Percentiles rank a stretch among this genome's conserved stretches.
These are phyloP conservation scores for Aspergillus sp. DNA, from an alignment of 2,329 filamentous ascomycete species.

Conservation along the genomic window DNA sequence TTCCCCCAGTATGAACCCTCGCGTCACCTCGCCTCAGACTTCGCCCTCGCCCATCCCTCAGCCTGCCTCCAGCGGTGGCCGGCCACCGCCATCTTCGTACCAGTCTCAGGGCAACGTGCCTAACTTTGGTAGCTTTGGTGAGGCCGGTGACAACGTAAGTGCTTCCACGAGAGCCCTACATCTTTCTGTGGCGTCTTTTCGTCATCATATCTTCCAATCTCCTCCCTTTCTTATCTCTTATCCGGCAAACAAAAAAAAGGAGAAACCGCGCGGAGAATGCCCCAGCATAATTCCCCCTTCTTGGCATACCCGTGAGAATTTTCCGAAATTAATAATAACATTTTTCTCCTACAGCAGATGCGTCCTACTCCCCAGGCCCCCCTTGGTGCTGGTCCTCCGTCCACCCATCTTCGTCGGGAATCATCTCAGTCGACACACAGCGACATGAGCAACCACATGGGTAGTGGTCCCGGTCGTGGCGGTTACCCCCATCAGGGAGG, in stretches of 20 bases:
- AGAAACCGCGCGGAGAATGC: neutral
- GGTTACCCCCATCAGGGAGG: conserved; percentile 53
- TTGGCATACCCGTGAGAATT: conserved; percentile 14
- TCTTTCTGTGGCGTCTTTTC: neutral
- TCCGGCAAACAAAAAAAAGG: neutral
- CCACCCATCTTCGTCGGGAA: conserved; percentile 78
- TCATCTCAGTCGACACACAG: conserved; percentile 80
- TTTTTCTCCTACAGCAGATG: conserved; percentile 50
- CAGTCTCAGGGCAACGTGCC: conserved; percentile 69
- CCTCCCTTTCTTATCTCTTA: conserved; percentile 1
- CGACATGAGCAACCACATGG: conserved; percentile 51
- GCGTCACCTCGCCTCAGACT: conserved; percentile 77
- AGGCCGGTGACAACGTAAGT: conserved; percentile 68
- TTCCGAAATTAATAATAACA: conserved; percentile 17
- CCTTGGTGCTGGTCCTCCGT: conserved; percentile 60
- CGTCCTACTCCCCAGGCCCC: conserved; percentile 64
- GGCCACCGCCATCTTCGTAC: conserved; percentile 77
- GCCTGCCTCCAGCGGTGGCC: conserved; percentile 75
- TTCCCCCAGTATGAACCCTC: conserved; percentile 61
- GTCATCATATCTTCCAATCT: neutral
- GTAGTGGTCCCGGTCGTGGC: conserved; percentile 53
- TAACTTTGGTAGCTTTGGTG: conserved; percentile 78
- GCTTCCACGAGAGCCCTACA: neutral
- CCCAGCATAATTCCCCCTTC: conserved; percentile 3
- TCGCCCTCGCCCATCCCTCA: conserved; percentile 94